Percentiles rank a stretch among this genome's conserved stretches.
Conservation (phyloP, 2,329 filamentous ascomycete genomes). For the Fusarium sp. region DNA sequence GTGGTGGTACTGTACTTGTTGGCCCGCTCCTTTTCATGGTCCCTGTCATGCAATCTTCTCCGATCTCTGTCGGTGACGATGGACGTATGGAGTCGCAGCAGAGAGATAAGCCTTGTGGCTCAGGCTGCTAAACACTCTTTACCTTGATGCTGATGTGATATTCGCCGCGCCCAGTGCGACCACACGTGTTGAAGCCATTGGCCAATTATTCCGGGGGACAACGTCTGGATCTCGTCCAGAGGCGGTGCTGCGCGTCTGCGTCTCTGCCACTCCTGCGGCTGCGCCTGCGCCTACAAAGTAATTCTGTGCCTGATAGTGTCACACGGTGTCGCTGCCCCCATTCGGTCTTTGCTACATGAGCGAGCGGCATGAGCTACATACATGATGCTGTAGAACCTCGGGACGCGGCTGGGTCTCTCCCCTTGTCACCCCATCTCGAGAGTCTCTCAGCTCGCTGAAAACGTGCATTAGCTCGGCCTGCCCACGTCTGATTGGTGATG, state of each 20-base stretch:
- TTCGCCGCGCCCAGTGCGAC: slow-evolving; percentile 9
- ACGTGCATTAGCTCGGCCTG: slow-evolving; percentile 18
- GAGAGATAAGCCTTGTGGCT: not conserved
- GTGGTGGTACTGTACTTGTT: not conserved
- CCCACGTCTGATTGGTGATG: slow-evolving; percentile 14
- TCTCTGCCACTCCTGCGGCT: slow-evolving; percentile 15
- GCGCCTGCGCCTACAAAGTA: slow-evolving; percentile 22
- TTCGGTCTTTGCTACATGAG: slow-evolving; percentile 21
- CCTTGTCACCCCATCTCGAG: slow-evolving; percentile 8
- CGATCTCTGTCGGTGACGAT: not conserved
- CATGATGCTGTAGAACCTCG: slow-evolving; percentile 34
- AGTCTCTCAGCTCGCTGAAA: slow-evolving; percentile 29
- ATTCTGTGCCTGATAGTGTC: slow-evolving; percentile 8
- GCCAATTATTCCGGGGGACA: slow-evolving; percentile 24
- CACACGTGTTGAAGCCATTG: slow-evolving; percentile 32
- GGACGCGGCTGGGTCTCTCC: slow-evolving; percentile 19
- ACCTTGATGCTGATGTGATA: slow-evolving; percentile 7
- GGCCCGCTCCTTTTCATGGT: not conserved
- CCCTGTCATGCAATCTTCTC: not conserved
- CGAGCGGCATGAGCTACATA: slow-evolving; percentile 6
- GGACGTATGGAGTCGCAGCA: not conserved
- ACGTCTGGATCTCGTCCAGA: not conserved
- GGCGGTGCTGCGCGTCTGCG: slow-evolving; percentile 1
- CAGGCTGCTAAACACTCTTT: not conserved
- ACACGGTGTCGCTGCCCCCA: slow-evolving; percentile 15